A percentile compares a stretch with the other conserved stretches of the same genome.
Conservation (phyloP, 2,329 filamentous ascomycete species). For the Conoideocrella luteorostrata region DNA sequence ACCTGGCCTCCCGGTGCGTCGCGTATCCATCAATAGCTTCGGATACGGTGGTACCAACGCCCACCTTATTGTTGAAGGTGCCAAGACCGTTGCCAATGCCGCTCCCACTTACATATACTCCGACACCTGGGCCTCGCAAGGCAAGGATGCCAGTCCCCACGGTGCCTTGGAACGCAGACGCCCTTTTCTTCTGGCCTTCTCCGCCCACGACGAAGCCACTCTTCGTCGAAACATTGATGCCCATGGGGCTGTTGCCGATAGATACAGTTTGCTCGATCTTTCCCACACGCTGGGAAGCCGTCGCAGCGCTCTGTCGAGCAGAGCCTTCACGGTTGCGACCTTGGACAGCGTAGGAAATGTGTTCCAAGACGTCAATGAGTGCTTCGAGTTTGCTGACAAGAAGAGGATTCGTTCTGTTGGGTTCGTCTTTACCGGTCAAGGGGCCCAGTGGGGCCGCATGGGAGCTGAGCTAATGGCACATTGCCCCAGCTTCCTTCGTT, state of each 20-base stretch:
- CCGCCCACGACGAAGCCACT: conserved; percentile 6
- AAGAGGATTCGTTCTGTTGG: background rate
- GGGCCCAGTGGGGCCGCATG: conserved; percentile 14
- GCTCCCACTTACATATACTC: background rate
- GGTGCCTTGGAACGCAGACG: background rate
- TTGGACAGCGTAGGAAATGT: background rate
- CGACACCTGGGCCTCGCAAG: background rate
- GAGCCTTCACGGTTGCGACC: conserved; percentile 1
- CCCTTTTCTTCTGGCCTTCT: conserved; percentile 4
- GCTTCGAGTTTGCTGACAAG: background rate
- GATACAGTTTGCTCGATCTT: conserved; percentile 3
- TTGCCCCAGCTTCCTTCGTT: background rate
- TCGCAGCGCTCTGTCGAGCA: background rate
- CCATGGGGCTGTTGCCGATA: background rate
- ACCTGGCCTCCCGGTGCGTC: background rate
- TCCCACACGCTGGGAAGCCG: conserved; percentile 4
- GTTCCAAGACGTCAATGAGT: background rate
- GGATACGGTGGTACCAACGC: conserved; percentile 10
- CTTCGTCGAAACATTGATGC: conserved; percentile 3
- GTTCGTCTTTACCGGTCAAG: conserved; percentile 22
- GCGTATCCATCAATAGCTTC: conserved; percentile 1
- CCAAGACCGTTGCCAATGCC: background rate
- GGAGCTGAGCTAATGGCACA: conserved; percentile 13
- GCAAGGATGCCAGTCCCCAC: background rate
- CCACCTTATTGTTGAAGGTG: conserved; percentile 9